phyloP scores from a whole-genome alignment of 305 asterid genomes.

The Fraxinus velutina region DNA sequence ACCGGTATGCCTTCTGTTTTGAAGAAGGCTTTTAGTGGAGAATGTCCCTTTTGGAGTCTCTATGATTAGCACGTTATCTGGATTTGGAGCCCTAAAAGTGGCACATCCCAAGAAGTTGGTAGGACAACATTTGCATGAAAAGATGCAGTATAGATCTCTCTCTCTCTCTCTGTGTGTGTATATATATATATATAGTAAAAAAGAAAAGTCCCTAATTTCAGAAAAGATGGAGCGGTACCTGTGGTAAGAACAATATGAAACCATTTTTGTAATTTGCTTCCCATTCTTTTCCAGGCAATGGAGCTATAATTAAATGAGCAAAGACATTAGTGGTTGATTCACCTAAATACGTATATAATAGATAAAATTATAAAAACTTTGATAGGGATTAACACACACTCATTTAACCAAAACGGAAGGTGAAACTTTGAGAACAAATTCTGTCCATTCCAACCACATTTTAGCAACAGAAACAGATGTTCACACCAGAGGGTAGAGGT shows the following conservation, averaged over 20 bases:
- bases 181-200: background rate
- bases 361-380: background rate
- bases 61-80: slow-evolving; percentile 80
- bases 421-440: background rate
- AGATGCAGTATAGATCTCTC: background rate
- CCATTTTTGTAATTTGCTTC: slow-evolving; percentile 85
- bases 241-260: slow-evolving; percentile 95
- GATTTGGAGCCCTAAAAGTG: slow-evolving; percentile 76
- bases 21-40: slow-evolving; percentile 76
- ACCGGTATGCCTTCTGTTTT: slow-evolving; percentile 63
- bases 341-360: background rate
- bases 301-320: slow-evolving; percentile 55
- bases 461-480: background rate
- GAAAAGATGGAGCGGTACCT: slow-evolving; percentile 44
- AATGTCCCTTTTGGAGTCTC: slow-evolving; percentile 82
- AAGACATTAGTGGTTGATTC: background rate
- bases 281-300: slow-evolving; percentile 96
- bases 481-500: background rate
- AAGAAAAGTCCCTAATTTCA: background rate
- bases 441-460: background rate
- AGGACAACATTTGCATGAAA: background rate
- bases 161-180: background rate
- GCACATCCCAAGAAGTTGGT: background rate
- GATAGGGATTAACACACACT: background rate
- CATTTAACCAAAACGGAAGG: background rate